Conservation (phyloP, 2,329 filamentous ascomycete species). For the Chaetomium globosum region DNA sequence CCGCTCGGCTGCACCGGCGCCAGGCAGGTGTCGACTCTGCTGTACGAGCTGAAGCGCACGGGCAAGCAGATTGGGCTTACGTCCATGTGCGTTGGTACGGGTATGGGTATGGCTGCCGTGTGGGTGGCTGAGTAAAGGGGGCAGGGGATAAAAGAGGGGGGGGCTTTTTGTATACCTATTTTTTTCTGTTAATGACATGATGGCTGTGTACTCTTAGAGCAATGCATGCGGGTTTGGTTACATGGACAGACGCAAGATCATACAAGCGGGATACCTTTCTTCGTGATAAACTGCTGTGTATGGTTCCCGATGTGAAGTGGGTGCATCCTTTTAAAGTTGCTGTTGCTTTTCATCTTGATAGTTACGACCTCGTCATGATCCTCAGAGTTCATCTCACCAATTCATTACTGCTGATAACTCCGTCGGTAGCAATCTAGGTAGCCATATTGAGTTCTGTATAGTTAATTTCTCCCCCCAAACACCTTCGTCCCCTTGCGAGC, state of each 20-base stretch:
- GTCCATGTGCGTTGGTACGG: slow-evolving; percentile 95
- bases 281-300: background rate
- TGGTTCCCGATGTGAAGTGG: background rate
- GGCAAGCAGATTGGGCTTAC: slow-evolving; percentile 86
- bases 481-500: background rate
- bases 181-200: slow-evolving; percentile 23
- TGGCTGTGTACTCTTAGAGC: slow-evolving; percentile 25
- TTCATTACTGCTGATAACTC: too few relatives aligned
- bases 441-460: background rate
- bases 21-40: slow-evolving; percentile 85
- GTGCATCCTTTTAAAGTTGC: background rate
- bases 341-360: background rate
- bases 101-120: slow-evolving; percentile 96
- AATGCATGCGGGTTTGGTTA: slow-evolving; percentile 24
- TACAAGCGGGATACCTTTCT: background rate
- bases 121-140: slow-evolving; percentile 70
- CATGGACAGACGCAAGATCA: background rate
- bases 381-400: background rate
- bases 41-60: slow-evolving; percentile 85
- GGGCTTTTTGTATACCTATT: slow-evolving; percentile 26
- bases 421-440: background rate
- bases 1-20: slow-evolving; percentile 93
- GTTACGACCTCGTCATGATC: background rate
- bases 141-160: background rate
- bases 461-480: background rate